These are phyloP conservation scores for Tricholoma sp. DNA, from an alignment of 768 basidiomycete species.

Conservation along the genomic window DNA sequence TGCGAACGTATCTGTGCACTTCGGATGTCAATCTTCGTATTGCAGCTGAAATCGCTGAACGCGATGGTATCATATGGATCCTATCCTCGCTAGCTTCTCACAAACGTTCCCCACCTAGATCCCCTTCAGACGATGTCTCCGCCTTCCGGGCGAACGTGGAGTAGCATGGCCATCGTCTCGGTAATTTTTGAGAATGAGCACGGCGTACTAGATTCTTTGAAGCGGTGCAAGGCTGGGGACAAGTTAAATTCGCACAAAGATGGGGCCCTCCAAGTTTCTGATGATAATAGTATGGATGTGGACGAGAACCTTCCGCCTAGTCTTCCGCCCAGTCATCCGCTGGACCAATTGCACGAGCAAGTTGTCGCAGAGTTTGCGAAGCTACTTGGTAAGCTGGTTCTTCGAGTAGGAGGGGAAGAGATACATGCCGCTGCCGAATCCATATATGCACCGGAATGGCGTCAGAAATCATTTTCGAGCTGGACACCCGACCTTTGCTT, in stretches of 20 bases:
- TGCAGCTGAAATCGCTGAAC: conserved; percentile 35
- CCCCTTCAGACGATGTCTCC: conserved; percentile 32
- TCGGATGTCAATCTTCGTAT: conserved; percentile 65
- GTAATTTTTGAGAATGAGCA: conserved; percentile 35
- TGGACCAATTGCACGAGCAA: conserved; percentile 63
- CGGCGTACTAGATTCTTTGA: background rate
- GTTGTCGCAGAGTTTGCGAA: conserved; percentile 65
- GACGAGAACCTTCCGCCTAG: conserved; percentile 44
- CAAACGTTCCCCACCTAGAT: conserved; percentile 17
- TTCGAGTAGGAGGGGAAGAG: conserved; percentile 46
- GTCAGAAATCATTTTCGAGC: conserved; percentile 33
- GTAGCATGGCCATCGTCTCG: conserved; percentile 50
- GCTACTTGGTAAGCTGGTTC: conserved; percentile 53
- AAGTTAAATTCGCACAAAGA: background rate
- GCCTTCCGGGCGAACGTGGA: conserved; percentile 26
- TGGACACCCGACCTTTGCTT: conserved; percentile 58
- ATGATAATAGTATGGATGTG: conserved; percentile 59
- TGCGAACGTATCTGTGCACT: conserved; percentile 58
- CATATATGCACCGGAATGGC: conserved; percentile 52
- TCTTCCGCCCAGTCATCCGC: conserved; percentile 47
- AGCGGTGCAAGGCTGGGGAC: background rate
- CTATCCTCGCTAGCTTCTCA: background rate
- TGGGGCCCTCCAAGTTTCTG: conserved; percentile 22
- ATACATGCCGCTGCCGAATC: conserved; percentile 37
- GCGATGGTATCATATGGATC: conserved; percentile 20